Evolutionary conservation across 2,329 filamentous ascomycete species (phyloP).

Genomic region (Ophiostoma novo-ulmi): DNA sequence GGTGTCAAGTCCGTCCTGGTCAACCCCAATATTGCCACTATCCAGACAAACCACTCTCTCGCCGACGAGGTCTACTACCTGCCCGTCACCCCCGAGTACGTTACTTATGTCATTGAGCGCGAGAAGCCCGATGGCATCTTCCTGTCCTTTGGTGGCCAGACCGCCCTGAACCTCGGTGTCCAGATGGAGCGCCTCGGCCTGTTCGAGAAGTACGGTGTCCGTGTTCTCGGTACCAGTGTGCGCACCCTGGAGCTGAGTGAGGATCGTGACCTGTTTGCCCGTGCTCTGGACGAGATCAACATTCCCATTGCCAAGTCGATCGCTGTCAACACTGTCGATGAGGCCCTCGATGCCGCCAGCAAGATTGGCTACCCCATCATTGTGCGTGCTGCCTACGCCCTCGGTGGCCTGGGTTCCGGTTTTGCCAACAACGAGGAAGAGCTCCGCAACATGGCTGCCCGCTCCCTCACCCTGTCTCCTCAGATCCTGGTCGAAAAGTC

Average conservation of each 20-base stretch:
- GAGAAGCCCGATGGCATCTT: conserved; percentile 96
- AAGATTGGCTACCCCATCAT: conserved; percentile 95
- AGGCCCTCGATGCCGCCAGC: conserved; percentile 82
- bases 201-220: conserved; percentile 92
- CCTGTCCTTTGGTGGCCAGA: conserved; percentile 95
- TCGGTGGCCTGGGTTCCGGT: conserved; percentile 90
- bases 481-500: conserved; percentile 95
- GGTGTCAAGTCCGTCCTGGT: conserved; percentile 96
- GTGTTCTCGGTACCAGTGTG: conserved; percentile 91
- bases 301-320: conserved; percentile 97
- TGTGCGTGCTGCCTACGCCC: conserved; percentile 89
- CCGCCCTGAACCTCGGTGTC: conserved; percentile 91
- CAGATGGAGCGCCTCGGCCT: conserved; percentile 95
- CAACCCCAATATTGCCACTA: conserved; percentile 98
- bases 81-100: conserved; percentile 95
- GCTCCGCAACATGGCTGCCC: conserved; percentile 84
- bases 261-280: conserved; percentile 92
- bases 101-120: conserved; percentile 93
- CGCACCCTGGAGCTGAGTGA: conserved; percentile 91
- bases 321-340: conserved; percentile 84
- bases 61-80: conserved; percentile 99
- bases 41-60: conserved; percentile 93
- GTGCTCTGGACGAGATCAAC: conserved; percentile 92
- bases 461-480: conserved; percentile 86
- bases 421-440: conserved; percentile 86